These are phyloP conservation scores for Amanita thiersii DNA, from an alignment of 768 basidiomycete genomes.

Conservation along the genomic window DNA sequence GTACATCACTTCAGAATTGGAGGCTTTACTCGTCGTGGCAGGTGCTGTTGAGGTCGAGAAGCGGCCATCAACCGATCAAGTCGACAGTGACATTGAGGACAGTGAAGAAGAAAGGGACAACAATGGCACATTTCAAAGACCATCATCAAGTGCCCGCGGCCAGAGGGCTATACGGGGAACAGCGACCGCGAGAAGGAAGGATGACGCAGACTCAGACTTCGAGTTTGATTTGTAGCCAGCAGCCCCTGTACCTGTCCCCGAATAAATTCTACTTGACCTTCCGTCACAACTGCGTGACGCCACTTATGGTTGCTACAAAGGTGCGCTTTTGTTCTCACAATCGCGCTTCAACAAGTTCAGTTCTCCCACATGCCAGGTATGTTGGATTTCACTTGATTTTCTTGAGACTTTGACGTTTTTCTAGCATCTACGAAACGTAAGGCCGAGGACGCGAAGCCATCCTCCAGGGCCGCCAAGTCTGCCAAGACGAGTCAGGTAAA, in stretches of 20 bases:
- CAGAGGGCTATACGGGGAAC: too few relatives aligned
- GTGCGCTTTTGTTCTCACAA: neutral
- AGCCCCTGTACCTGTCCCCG: too few relatives aligned
- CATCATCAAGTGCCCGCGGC: constrained; percentile 17
- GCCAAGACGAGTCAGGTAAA: constrained; percentile 35
- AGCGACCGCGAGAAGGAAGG: constrained; percentile 38
- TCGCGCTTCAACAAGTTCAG: neutral
- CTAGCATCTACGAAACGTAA: constrained; percentile 30
- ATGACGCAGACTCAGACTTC: constrained; percentile 55
- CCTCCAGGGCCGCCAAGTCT: constrained; percentile 41
- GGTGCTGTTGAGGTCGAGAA: constrained; percentile 58
- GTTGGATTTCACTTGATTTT: neutral
- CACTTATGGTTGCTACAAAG: too few relatives aligned
- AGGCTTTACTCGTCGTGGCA: constrained; percentile 57
- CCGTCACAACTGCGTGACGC: constrained; percentile 2
- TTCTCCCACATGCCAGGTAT: constrained; percentile 6
- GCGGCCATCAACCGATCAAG: constrained; percentile 21
- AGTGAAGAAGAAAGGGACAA: too few relatives aligned
- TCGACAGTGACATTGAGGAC: too few relatives aligned
- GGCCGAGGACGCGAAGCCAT: constrained; percentile 26
- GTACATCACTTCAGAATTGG: constrained; percentile 50
- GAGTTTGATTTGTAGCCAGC: constrained; percentile 60
- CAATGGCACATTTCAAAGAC: too few relatives aligned
- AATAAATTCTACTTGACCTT: neutral
- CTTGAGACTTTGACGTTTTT: neutral